phyloP scores from a whole-genome alignment of 2,329 filamentous ascomycete species.

The Hymenoscyphus fructigenus region DNA sequence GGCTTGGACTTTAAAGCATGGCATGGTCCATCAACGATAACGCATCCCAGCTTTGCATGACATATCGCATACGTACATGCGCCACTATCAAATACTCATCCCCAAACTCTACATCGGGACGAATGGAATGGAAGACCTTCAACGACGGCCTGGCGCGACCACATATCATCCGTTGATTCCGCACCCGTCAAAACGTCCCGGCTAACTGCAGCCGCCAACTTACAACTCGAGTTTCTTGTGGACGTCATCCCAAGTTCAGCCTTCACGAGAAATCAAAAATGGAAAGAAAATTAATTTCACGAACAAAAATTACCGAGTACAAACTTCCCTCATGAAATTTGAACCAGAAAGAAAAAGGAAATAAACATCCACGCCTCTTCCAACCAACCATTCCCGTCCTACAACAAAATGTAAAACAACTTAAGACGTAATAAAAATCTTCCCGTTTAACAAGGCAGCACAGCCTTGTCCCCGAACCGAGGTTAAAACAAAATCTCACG shows the following conservation, averaged over 20 bases:
- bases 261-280: not conserved
- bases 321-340: too few species aligned
- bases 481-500: not conserved
- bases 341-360: too few species aligned
- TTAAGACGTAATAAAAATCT: not conserved
- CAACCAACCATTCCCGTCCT: too few species aligned
- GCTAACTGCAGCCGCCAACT: not conserved
- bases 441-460: not conserved
- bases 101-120: not conserved
- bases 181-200: not conserved
- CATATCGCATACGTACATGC: not conserved
- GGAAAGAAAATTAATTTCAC: too few species aligned
- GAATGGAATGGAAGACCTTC: not conserved
- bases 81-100: not conserved
- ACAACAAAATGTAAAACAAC: not conserved
- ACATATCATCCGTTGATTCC: not conserved
- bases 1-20: not conserved
- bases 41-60: slow-evolving; percentile 1
- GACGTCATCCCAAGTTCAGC: not conserved
- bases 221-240: too few species aligned
- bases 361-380: too few species aligned
- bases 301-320: too few species aligned
- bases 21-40: not conserved
- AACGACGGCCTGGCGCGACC: not conserved
- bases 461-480: slow-evolving; percentile 1